Base-by-base conservation (phyloP, 202 grass and related monocot species). In the Schoenoplectus tabernaemontani region DNA sequence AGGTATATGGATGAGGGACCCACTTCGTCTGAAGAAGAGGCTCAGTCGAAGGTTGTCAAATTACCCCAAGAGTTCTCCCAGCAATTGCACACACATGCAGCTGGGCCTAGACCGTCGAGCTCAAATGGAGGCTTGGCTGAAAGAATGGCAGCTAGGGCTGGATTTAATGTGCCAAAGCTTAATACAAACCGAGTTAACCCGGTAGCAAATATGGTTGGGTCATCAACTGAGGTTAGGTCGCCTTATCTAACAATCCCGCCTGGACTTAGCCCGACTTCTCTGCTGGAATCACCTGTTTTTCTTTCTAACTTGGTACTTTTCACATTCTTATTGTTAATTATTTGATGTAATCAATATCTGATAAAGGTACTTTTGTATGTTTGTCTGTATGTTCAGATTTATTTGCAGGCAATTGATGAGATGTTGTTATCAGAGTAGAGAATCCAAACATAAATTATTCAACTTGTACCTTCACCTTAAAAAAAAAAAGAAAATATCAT, bases 211-310 rank as follows among this genome's bases (percentile, higher is more conserved):
- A 42, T 77, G 37, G 80, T 36, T 81, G 85, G 83, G 51, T 88
- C 96, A 67, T 93, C 90, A n/a, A 57, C 83, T 56, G 83, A 82
- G 65, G 82, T 85, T 76, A 83, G 82, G 53, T 98, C 95, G 38
- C 95, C 91, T 15, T 87, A 87, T 66, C 82, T 99, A 82, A 86
- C 90, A 41, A 99, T 99, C 78, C 92, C 96, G 44, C 92, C 92
- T 76, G 96, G 96, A 74, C 83, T 99, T 54, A 99, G 96, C 74
- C 96, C 92, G 39, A 91, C 90, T 57, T 83, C 88, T 64, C 79
- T 96, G 66, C 82, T 99, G 44, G 96, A 99, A 24, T 99, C 96
- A 57, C 96, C 96, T 4, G 90, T 96, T 78, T 89, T 99, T 64
- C 96, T 99, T 73, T 91, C 86, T 81, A 96, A 99, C 80, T 62